Evolutionary conservation across 306 rosid genomes (phyloP), one percentile per base, ranked within the genome.

Genomic region (Trifolium fragiferum): DNA sequence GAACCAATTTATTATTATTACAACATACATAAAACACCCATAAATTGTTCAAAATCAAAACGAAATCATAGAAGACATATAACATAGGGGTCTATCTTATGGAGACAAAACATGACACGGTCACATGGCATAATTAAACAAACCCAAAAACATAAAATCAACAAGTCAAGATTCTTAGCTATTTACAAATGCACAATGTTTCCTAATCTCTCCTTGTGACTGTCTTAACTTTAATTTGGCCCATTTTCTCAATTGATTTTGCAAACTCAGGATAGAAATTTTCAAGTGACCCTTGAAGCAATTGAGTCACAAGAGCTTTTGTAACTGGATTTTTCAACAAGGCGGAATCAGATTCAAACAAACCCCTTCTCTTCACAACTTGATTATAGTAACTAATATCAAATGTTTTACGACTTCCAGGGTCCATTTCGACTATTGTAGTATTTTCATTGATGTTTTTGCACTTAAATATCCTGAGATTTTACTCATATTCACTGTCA

Each of bases 351-450:
- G 98, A 94, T 60, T 80, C 74, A 77, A 94, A 91, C 3, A 94
- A 76, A 0, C 97, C 98, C 6, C 97, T 76, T 66, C 98, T 71
- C 82, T 94, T 91, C 10, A 88, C 66, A 2, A 94, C 78, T 1
- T 20, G 85, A 0, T 66, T 23, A 80, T 83, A 94, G 83, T 94
- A 94, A 74, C 85, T 51, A 6, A 89, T 90, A 74, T 94, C 98
- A 78, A 94, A 94, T 64, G 98, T 88, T 23, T 86, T 82, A 76
- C 72, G 82, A 57, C 98, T 94, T 44, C 98, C 98, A 0, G 98
- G 98, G 80, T 94, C 98, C 97, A 94, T 89, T 82, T 89, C 97
- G 18, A 91, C 89, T 2, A 12, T 33, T 50, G 91, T 83, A 19
- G 77, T 84, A 55, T 78, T 91, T 47, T 83, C 96, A 51, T 43